Conservation (phyloP, 345 rosid genomes). For the Eucalyptus coolabah region DNA sequence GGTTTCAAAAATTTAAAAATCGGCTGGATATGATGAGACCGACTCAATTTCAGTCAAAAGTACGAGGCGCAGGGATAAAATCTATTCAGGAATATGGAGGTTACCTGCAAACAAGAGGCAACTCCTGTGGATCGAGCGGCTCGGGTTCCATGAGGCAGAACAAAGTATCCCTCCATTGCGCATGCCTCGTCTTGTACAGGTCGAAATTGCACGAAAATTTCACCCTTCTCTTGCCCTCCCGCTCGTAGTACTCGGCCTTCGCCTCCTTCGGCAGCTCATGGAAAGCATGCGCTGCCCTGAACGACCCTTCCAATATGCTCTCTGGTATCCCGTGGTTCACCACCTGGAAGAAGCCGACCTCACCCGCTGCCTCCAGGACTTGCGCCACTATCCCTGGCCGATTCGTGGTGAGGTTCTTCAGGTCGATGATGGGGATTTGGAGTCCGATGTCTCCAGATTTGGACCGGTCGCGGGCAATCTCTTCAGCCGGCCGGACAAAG, state of each 20-base stretch:
- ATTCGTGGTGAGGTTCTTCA: background rate
- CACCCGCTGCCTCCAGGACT: background rate
- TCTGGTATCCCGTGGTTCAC: slow-evolving; percentile 28
- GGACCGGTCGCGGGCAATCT: background rate
- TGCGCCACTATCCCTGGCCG: background rate
- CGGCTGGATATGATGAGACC: background rate
- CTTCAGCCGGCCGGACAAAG: background rate
- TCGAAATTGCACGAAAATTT: background rate
- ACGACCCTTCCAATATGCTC: background rate
- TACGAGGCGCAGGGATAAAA: background rate
- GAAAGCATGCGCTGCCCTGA: background rate
- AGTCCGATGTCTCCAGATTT: background rate
- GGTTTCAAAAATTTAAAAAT: background rate
- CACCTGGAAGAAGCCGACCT: slow-evolving; percentile 27
- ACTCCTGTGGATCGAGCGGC: background rate
- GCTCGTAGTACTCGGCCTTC: background rate
- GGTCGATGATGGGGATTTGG: background rate
- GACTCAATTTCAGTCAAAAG: background rate
- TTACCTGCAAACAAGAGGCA: slow-evolving; percentile 1
- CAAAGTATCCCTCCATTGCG: slow-evolving; percentile 21
- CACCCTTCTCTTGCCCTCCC: background rate
- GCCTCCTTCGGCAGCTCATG: background rate
- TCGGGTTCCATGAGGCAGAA: background rate
- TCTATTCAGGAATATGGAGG: background rate
- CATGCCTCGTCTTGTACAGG: background rate